These are phyloP conservation scores for Pochonia chlamydosporia DNA, from an alignment of 2,329 filamentous ascomycete genomes.

Conservation along the genomic window DNA sequence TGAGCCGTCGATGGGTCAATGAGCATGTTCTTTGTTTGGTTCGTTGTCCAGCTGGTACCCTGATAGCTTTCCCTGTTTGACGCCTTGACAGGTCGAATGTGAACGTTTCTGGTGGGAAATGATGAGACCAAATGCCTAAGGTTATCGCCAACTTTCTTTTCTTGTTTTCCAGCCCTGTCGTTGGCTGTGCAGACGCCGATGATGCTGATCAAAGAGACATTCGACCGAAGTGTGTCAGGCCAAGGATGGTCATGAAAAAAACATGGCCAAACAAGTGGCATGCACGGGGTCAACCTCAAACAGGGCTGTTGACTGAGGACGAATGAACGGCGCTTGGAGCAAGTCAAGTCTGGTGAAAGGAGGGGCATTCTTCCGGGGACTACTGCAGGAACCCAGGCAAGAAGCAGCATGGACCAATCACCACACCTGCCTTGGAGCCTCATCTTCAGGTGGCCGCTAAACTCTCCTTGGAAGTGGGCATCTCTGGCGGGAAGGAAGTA, in stretches of 20 bases:
- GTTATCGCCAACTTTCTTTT: no score
- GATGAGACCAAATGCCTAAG: no score
- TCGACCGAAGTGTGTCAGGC: neutral
- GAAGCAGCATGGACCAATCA: neutral
- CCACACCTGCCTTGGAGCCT: neutral
- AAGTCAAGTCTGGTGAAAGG: neutral
- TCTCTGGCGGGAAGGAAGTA: neutral
- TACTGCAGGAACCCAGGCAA: neutral
- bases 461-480: neutral
- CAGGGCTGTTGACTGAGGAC: neutral
- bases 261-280: neutral
- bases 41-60: no score
- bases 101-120: no score
- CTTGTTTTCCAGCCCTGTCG: neutral
- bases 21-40: no score
- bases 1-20: no score
- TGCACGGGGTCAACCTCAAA: neutral
- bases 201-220: neutral
- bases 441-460: slow-evolving; percentile 5
- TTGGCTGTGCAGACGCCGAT: neutral
- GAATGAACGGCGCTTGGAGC: neutral
- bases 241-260: neutral
- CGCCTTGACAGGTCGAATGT: no score
- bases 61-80: no score
- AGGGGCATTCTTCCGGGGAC: neutral